These are phyloP conservation scores for Globisporangium cylindrosporum DNA, from an alignment of 352 stramenopile species.

Conservation along the genomic window DNA sequence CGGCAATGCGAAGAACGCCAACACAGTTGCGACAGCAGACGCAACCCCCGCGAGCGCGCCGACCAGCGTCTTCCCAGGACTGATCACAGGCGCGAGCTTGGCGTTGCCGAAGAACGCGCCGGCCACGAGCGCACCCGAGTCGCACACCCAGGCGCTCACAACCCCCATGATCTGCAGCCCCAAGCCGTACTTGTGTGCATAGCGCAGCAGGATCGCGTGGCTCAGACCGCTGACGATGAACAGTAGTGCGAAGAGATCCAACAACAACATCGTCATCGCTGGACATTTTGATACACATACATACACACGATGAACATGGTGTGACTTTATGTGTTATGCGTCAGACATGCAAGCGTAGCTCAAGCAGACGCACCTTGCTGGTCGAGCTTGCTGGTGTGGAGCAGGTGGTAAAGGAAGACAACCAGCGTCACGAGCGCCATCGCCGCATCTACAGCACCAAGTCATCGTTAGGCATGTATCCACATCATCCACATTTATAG, in stretches of 20 bases:
- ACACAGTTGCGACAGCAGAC: conserved; percentile 47
- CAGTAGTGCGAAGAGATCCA: conserved; percentile 53
- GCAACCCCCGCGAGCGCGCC: conserved; percentile 50
- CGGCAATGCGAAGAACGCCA: conserved; percentile 39
- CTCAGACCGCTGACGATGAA: conserved; percentile 65
- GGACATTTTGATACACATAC: background rate
- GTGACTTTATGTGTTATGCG: too few species aligned
- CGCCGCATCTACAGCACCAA: conserved; percentile 31
- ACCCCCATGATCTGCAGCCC: conserved; percentile 64
- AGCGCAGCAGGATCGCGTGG: conserved; percentile 59
- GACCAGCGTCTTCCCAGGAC: conserved; percentile 65
- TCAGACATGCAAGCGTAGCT: background rate
- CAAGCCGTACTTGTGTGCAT: conserved; percentile 45
- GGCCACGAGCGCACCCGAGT: conserved; percentile 57
- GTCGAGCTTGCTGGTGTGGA: conserved; percentile 29
- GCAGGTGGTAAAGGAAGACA: conserved; percentile 40
- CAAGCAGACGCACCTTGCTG: conserved; percentile 30
- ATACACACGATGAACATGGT: background rate
- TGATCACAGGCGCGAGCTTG: conserved; percentile 63
- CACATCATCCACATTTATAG: background rate
- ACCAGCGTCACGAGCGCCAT: conserved; percentile 25
- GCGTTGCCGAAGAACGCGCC: conserved; percentile 49
- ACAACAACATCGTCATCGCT: conserved; percentile 29
- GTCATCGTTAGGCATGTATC: background rate
- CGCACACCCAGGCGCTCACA: conserved; percentile 62